Conservation (phyloP, 164 flowering plant species). For the Kingdonia uniflora region DNA sequence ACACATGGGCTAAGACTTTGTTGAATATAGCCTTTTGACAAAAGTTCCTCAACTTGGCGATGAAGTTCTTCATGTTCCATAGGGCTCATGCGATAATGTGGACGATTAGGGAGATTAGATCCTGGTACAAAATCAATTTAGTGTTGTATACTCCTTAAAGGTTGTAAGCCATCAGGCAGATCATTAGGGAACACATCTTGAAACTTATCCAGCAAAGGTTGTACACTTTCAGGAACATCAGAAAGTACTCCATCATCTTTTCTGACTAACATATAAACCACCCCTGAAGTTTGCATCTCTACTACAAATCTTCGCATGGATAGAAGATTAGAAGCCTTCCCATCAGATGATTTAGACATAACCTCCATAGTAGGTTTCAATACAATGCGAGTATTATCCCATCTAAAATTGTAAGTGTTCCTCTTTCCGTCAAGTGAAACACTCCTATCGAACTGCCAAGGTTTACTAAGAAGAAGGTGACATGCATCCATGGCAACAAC, state of each 20-base stretch:
- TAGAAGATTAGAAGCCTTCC: too few species aligned
- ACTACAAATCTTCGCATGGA: too few species aligned
- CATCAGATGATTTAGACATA: too few species aligned
- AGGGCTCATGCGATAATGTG: constrained; percentile 6
- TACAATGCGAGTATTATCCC: background rate
- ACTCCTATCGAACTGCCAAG: background rate
- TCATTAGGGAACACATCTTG: background rate
- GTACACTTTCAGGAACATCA: background rate
- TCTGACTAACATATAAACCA: too few species aligned
- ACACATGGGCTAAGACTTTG: constrained; percentile 3
- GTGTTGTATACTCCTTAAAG: constrained; percentile 3
- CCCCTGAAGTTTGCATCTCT: too few species aligned
- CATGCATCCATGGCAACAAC: constrained; percentile 9
- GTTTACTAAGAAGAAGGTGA: constrained; percentile 1
- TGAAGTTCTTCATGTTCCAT: constrained; percentile 3
- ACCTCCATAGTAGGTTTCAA: too few species aligned
- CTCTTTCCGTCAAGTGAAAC: background rate
- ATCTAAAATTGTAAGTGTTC: background rate
- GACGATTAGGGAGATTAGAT: background rate
- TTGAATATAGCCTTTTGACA: background rate
- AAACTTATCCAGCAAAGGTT: background rate
- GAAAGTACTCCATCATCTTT: background rate
- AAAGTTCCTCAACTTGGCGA: constrained; percentile 4
- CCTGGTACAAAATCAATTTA: background rate
- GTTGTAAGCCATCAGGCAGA: background rate